Base-by-base conservation (phyloP, 441 rosid species). In the Cnidoscolus chayamansa region DNA sequence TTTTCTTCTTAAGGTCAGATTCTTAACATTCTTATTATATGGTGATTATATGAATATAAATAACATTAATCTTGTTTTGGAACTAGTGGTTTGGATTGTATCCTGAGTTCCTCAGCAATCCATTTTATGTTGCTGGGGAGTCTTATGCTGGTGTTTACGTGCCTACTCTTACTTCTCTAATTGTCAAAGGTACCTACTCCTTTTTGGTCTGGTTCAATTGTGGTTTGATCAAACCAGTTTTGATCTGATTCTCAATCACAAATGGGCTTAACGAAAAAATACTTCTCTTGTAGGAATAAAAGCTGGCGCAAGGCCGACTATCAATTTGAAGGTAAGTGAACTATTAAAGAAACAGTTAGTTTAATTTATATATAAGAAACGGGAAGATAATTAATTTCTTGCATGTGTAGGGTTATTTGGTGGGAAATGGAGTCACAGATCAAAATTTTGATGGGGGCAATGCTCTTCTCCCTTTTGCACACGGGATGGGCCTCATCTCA, bases 61-160 rank as follows among this genome's bases (percentile, higher is more conserved):
- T 25, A 25, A 25, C 0, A 58, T 58, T 25, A 58, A 25, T 58
- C 10, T 48, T 51, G 48, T 48, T 55, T 45, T 53, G 63, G 37
- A 17, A 45, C n/a, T 54, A 87, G 91, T 89, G 90, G 94, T 87
- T 86, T 57, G 65, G 59, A 19, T 65, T 73, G 43, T 87, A 74
- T 58, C 86, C 88, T 37, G 91, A 89, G 64, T 89, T 89, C 48
- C 40, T 47, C 19, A 67, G 31, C 63, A 89, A 87, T 75, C 90
- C 88, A 65, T 89, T 89, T 72, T 89, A 79, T 57, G 68, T 89
- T 10, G 19, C 90, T 0, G 91, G 91, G 66, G 94, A 89, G 76
- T 89, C 94, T 0, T 89, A 83, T 72, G 91, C 86, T 6, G 94
- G 94, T 63, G 25, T 87, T 53, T 89, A 87, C 65, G 85, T 89